phyloP scores from a whole-genome alignment of 352 stramenopile species.

The Pythium phragmiticola region DNA sequence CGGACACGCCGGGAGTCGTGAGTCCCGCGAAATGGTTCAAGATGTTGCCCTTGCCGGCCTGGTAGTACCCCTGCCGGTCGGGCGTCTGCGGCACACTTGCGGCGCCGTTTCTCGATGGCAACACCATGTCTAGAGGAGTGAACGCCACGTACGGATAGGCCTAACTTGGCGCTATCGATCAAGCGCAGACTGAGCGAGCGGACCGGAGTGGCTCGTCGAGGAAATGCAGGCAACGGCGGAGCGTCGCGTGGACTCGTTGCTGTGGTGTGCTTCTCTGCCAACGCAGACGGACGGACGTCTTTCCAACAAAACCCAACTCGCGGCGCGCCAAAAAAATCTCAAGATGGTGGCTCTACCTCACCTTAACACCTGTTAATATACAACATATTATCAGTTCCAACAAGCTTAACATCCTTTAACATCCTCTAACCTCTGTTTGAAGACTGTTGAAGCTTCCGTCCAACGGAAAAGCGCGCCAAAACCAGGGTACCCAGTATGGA shows the following conservation, averaged over 20 bases:
- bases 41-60: conserved; percentile 55
- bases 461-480: conserved; percentile 19
- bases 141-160: conserved; percentile 10
- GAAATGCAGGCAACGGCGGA: not conserved
- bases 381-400: not conserved
- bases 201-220: not conserved
- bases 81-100: conserved; percentile 21
- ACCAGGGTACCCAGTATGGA: not conserved
- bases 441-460: conserved; percentile 5
- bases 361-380: conserved; percentile 26
- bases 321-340: conserved; percentile 25
- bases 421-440: conserved; percentile 2
- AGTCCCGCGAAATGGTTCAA: conserved; percentile 64
- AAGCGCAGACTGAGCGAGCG: not conserved
- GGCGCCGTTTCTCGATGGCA: conserved; percentile 17
- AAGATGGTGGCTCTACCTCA: conserved; percentile 20
- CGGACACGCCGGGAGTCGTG: conserved; percentile 35
- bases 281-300: conserved; percentile 4
- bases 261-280: not conserved
- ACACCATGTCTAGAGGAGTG: conserved; percentile 18
- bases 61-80: conserved; percentile 33
- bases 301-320: not conserved
- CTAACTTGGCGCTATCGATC: not conserved
- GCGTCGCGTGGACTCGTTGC: not conserved
- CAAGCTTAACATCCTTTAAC: conserved; percentile 15